Percentiles rank a stretch among this genome's conserved stretches.
phyloP scores from a whole-genome alignment of 2,329 filamentous ascomycete genomes.

The Aspergillus glaucus region DNA sequence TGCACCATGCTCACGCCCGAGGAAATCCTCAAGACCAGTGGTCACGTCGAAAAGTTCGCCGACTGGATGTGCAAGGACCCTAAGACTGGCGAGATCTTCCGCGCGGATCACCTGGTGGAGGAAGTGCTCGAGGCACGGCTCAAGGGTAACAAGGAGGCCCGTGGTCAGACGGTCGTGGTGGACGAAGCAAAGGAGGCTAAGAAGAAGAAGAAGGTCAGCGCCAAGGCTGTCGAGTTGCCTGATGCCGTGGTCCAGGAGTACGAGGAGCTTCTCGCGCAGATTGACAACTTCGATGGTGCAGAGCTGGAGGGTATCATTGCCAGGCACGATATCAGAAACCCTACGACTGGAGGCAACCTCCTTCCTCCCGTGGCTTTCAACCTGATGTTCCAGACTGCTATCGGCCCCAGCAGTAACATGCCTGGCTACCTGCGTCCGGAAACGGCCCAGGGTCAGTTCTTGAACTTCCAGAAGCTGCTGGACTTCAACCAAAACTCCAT shows the following conservation, averaged over 20 bases:
- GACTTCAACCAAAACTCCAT: constrained; percentile 94
- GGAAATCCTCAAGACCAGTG: constrained; percentile 88
- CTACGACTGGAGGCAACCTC: constrained; percentile 68
- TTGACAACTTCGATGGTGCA: constrained; percentile 88
- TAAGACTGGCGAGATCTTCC: constrained; percentile 92
- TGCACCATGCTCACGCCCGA: constrained; percentile 90
- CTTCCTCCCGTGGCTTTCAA: constrained; percentile 86
- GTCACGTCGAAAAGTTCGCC: constrained; percentile 95
- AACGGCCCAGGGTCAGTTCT: constrained; percentile 95
- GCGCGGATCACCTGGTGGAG: constrained; percentile 94
- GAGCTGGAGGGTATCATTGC: constrained; percentile 82
- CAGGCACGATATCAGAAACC: constrained; percentile 88
- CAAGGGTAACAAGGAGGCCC: constrained; percentile 86
- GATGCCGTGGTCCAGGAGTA: constrained; percentile 84
- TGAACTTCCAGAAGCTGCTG: constrained; percentile 93
- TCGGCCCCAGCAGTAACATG: constrained; percentile 83
- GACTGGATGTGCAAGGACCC: constrained; percentile 99
- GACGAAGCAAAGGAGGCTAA: constrained; percentile 74
- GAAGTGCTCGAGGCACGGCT: constrained; percentile 81
- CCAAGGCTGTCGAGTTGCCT: constrained; percentile 75
- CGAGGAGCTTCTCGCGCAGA: constrained; percentile 82
- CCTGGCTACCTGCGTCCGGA: constrained; percentile 85
- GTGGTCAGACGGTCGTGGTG: constrained; percentile 63
- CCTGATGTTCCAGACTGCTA: constrained; percentile 96
- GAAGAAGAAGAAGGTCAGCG: constrained; percentile 75